A percentile compares a stretch with the other conserved stretches of the same genome.
Evolutionary conservation across 1,139 yeast species (phyloP).

Genomic region (Yamadazyma diddensiae): DNA sequence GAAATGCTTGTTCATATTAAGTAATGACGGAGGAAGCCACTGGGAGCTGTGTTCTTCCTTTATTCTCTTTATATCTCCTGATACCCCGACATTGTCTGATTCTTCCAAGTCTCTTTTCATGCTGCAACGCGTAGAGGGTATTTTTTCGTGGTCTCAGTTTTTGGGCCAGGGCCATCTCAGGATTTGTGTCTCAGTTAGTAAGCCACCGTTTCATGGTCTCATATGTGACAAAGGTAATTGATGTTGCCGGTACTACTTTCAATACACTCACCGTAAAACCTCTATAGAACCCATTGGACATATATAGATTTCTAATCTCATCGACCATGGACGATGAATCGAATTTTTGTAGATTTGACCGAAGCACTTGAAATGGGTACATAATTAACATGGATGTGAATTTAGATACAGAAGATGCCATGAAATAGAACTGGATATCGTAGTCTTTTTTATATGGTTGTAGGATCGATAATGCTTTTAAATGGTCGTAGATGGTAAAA

Average conservation of each 20-base stretch:
- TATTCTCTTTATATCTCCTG: neutral
- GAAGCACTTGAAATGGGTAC: slow-evolving; percentile 84
- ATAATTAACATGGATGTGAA: slow-evolving; percentile 62
- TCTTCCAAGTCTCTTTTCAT: neutral
- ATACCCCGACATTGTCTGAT: neutral
- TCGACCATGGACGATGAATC: slow-evolving; percentile 6
- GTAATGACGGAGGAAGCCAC: slow-evolving; percentile 36
- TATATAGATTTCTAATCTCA: slow-evolving; percentile 26
- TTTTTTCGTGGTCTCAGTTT: neutral
- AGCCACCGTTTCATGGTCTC: slow-evolving; percentile 40
- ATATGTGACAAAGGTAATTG: slow-evolving; percentile 66
- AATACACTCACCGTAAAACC: slow-evolving; percentile 63
- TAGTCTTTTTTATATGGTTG: slow-evolving; percentile 9
- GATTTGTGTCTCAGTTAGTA: slow-evolving; percentile 7
- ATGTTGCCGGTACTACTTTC: slow-evolving; percentile 73
- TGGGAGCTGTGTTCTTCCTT: neutral
- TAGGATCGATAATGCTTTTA: slow-evolving; percentile 36
- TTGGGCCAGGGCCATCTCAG: too few relatives aligned
- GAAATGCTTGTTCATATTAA: slow-evolving; percentile 23
- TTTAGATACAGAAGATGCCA: slow-evolving; percentile 68
- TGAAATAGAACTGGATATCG: slow-evolving; percentile 56
- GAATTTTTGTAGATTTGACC: slow-evolving; percentile 69
- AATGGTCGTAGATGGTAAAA: slow-evolving; percentile 76
- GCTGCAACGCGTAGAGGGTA: neutral
- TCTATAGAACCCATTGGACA: slow-evolving; percentile 69